Evolutionary conservation across 2,329 filamentous ascomycete genomes (phyloP), one percentile per base, ranked within the genome.

Genomic region (Ceratocystis eucalypticola): DNA sequence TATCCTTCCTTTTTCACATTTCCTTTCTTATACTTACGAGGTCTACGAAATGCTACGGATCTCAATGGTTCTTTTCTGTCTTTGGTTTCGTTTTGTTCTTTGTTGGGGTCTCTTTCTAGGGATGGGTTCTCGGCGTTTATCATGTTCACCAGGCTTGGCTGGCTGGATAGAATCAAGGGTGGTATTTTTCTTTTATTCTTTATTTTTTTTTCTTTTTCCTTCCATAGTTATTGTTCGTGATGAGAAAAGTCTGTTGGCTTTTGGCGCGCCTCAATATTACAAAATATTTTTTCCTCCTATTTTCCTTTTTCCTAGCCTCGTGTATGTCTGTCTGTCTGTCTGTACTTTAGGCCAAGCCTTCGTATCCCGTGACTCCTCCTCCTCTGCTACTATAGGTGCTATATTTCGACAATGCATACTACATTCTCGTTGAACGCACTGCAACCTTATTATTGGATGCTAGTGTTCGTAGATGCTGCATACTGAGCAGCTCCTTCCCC

Each of bases 91-190:
- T 28, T 41, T 50, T 57, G 45, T 50, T 46, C 53, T 70, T 71
- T 72, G 69, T 71, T 70, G 67, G 71, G 71, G 72, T 71, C 70
- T 65, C 67, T 68, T 68, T 69, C 44, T 37, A 5, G 45, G 53
- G 53, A 25, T 57, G 41, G 53, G 46, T 46, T 44, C 22, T 30
- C 22, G 46, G 45, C 63, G 25, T 59, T 53, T 66, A n/a, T 33
- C 61, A 64, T 57, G 46, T 67, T 62, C 44, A 53, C 50, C 30
- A 37, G 61, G 48, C 65, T 61, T 53, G 66, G 46, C 48, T 64
- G 37, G 20, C 57, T 66, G 22, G 45, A 50, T 46, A 55, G 44
- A 30, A 46, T 46, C 3, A 33, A 59, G 8, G 53, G 25, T 20
- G 6, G 22, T 59, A 17, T 33, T 59, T 37, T 57, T 37, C 1